Base-by-base conservation (phyloP, 2,329 filamentous ascomycete genomes). In the Chalaropsis ovoidea region DNA sequence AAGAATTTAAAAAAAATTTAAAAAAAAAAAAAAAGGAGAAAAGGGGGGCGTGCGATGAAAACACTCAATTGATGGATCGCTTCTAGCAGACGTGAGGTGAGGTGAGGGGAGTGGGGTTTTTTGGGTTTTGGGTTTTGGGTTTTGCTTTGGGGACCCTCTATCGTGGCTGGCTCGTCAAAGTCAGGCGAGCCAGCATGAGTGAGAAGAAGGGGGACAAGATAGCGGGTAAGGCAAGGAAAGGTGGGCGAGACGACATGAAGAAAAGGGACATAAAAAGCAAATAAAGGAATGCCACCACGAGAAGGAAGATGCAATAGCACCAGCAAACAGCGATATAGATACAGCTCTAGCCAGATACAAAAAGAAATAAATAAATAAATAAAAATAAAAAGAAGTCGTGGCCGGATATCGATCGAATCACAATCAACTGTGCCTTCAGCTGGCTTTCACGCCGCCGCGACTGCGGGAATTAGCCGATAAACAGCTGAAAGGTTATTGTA, bases 141-240 rank as follows among this genome's bases (percentile, higher is more conserved):
- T 47, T 49, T 5, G 6, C 8, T 52, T 52, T 52, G 2, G 47
- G 47, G 47, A 17, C 47, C 47, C 47, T 24, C 47, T 24, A 52
- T 52, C 47, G 47, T 52, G 10, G 22, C 22, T 52, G 47, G 47
- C 47, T 52, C 47, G 47, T 52, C 47, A 52, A 27, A 52, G 47
- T 52, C 47, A 27, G 47, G 47, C 47, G 47, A 27, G 47, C 22
- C 19, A 61, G 22, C 27, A 42, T 22, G 56, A 19, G 54, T 10
- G 22, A 41, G 56, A 42, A 24, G 41, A 61, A 15, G 15, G 58
- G 15, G 58, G 39, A 43, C 35, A 61, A 1, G 7, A 52, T 52
- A 52, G 24, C 47, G 47, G 47, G 47, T 52, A 52, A 52, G 47
- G 22, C 22, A 52, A 52, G 22, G 19, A 52, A 52, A 52, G 24